Conservation (phyloP, 768 basidiomycete species). For the Leccinum truebloodii region DNA sequence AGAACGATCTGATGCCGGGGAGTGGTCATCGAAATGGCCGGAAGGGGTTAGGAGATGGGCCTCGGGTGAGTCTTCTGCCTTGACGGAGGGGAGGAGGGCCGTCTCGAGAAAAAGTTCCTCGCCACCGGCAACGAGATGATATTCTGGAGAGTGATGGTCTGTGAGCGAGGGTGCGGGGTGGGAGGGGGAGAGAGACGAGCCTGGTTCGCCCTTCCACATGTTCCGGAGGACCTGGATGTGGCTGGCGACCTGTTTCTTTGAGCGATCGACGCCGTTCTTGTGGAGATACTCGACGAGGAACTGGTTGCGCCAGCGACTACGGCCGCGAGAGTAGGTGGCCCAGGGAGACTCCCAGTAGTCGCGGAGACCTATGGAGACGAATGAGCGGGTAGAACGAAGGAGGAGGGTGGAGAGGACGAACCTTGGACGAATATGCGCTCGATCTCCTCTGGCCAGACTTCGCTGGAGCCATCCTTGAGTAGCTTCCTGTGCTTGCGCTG, state of each 20-base stretch:
- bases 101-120: slow-evolving; percentile 65
- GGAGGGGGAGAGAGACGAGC: slow-evolving; percentile 37
- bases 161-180: slow-evolving; percentile 4
- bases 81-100: slow-evolving; percentile 49
- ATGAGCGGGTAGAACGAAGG: slow-evolving; percentile 8
- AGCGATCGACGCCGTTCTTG: slow-evolving; percentile 65
- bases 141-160: slow-evolving; percentile 46
- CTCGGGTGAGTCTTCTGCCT: slow-evolving; percentile 56
- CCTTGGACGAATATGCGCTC: slow-evolving; percentile 80
- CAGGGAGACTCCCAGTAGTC: slow-evolving; percentile 82
- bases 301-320: slow-evolving; percentile 82
- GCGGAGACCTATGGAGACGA: slow-evolving; percentile 52
- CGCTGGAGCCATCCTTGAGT: slow-evolving; percentile 74
- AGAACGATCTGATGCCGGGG: slow-evolving; percentile 34
- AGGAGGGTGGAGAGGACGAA: slow-evolving; percentile 22
- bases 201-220: slow-evolving; percentile 86
- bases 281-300: slow-evolving; percentile 81
- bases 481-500: slow-evolving; percentile 84
- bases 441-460: slow-evolving; percentile 82
- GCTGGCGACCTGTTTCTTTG: slow-evolving; percentile 89
- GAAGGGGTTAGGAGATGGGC: slow-evolving; percentile 43
- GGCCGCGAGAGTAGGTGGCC: slow-evolving; percentile 77
- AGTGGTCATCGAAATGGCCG: slow-evolving; percentile 31
- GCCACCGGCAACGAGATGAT: slow-evolving; percentile 76
- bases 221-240: slow-evolving; percentile 84